These are phyloP conservation scores for Setaria viridis DNA, from an alignment of 202 grass and related monocot species.

Conservation along the genomic window DNA sequence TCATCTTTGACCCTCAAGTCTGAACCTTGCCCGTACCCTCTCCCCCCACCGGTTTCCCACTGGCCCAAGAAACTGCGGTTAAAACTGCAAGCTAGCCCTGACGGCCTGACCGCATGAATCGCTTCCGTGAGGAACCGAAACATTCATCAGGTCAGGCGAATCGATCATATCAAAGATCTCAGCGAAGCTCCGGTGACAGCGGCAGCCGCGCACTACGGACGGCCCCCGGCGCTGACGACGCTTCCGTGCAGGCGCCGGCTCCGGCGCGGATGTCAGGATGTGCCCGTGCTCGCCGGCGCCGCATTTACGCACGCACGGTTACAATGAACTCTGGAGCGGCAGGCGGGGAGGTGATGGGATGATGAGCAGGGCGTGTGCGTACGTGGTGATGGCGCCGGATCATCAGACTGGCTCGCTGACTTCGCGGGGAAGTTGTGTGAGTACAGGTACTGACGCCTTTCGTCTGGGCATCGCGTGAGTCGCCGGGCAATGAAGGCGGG, in stretches of 20 bases:
- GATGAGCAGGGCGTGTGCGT: not conserved
- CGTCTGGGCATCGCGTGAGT: not conserved
- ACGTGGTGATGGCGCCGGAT: no score
- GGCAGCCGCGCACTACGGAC: constrained; percentile 21
- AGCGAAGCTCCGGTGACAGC: not conserved
- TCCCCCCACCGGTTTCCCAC: not conserved
- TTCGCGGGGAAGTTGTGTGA: no score
- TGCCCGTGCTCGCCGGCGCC: not conserved
- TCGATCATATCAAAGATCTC: not conserved
- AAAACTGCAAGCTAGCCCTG: not conserved
- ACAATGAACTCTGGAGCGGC: not conserved
- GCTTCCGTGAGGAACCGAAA: constrained; percentile 44
- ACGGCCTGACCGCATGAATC: not conserved
- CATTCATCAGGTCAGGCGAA: not conserved
- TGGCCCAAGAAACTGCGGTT: no score
- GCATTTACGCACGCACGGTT: not conserved
- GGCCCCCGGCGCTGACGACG: not conserved
- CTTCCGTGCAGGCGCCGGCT: constrained; percentile 39
- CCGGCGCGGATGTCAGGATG: no score
- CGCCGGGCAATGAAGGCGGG: not conserved
- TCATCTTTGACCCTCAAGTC: constrained; percentile 34
- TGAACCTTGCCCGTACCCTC: not conserved
- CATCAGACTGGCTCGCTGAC: no score
- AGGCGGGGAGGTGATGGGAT: not conserved
- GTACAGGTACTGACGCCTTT: not conserved